Evolutionary conservation across 345 rosid species (phyloP), one percentile per base, ranked within the genome.

Genomic region (Mallotus nudiflorus): DNA sequence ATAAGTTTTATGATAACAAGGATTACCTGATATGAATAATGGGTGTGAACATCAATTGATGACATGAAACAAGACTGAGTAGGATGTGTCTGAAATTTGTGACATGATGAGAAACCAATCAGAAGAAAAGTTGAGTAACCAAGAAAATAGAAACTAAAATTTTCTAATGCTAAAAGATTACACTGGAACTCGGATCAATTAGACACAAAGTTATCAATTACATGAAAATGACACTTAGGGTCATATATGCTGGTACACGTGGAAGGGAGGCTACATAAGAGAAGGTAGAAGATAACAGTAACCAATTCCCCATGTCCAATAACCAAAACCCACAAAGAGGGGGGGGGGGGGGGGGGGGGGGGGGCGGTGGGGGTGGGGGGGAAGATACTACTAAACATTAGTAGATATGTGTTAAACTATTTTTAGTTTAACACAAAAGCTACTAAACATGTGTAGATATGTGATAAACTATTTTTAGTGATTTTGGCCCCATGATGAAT

Each of bases 21-120:
- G 42, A 45, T 37, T 64, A 90, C 97, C 97, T 95, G 97, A 77
- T 95, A 95, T 10, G 99, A 90, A 78, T 92, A 95, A 80, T 95
- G 99, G 48, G 99, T 95, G 82, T 95, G 99, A 68, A 95, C 80
- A 85, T 95, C 99, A 70, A 95, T 85, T 15, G 99, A 92, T 53
- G 99, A 95, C 99, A 95, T 92, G 86, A 95, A 95, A 82, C 99
- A 95, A 62, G 99, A 92, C 69, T 95, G 99, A 3, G 99, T 86
- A 35, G 99, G 99, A 86, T 95, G 99, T 0, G 99, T 95, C 99
- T 95, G 96, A 24, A 75, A 74, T 73, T 66, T 65, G 59, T 71
- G 67, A 48, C 62, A 73, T 40, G 56, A 22, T n/a, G n/a, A 29
- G 45, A 44, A 69, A 76, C 39, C 25, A 19, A n/a, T 60, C 62